Base-by-base conservation (phyloP, 2,329 filamentous ascomycete species). In the Fusarium aywerte region DNA sequence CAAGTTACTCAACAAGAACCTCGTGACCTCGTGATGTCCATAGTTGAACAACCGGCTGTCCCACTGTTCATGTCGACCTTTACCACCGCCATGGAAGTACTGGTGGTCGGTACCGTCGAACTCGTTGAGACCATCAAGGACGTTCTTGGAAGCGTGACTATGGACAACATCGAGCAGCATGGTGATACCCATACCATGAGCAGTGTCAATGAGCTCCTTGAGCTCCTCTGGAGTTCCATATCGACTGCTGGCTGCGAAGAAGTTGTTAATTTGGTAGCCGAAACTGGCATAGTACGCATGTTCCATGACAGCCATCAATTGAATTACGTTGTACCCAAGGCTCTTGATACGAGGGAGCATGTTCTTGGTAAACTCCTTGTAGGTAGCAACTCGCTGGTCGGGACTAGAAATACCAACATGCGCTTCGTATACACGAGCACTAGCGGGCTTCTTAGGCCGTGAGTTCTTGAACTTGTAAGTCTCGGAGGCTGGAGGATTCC, bases 201-300 rank as follows among this genome's bases (percentile, higher is more conserved):
- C 96, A 3, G 92, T 97, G 75, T 99, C 96, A 67, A 99, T 92
- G 47, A 99, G 86, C 83, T 98, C 95, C 79, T 97, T 99, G 70
- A 99, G 84, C 35, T 98, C 96, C 75, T 99, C 96, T 0, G 96
- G 96, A 1, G 90, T 87, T 39, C 96, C 96, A 76, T 97, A 99
- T 65, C 96, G 90, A 78, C 95, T 98, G 79, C 94, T 97, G 13
- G 95, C 94, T 27, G 96, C 96, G 74, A 98, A 99, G 84, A 99
- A 99, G 80, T 92, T 97, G 83, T 98, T 99, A 81, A 99, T 89
- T 80, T 99, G 96, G 79, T 99, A 99, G 44, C 96, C 96, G 74
- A 99, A 99, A 76, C 95, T 98, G 74, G 96, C 96, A 78, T 99
- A 99, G 84, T 99, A 99, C 48, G 96, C 96, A 80, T 99, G 96